Base-by-base conservation (phyloP, 2,329 filamentous ascomycete species). In the Tolypocladium endophyticum region DNA sequence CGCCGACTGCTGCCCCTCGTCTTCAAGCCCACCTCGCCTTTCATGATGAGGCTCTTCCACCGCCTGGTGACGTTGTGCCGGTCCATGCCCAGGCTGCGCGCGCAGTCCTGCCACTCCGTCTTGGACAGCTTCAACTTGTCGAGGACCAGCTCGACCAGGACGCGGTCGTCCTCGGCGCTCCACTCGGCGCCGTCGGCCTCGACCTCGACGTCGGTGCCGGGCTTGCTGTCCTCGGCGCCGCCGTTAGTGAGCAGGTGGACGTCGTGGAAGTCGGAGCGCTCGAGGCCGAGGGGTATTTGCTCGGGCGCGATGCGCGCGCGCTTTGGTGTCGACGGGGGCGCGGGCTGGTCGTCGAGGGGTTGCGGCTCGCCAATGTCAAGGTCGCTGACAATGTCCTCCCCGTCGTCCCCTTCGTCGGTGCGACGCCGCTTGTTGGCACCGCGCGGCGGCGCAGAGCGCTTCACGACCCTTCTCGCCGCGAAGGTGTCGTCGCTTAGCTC, bases 71-170 rank as follows among this genome's bases (percentile, higher is more conserved):
- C 75, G 61, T 78, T 81, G 60, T 78, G 75, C 57, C 81, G 76
- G 71, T 87, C 83, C 66, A 81, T 83, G 62, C 85, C 85, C 9
- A 88, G 74, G 64, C 77, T 84, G 61, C 83, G 77, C 52, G 85
- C 85, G 70, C 85, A 87, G 68, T 88, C 85, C 61, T 86, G 82
- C 85, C 85, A 87, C 60, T 88, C 84, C 57, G 79, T 77, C 71
- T 84, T 86, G 65, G 80, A 81, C 28, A 88, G 76, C 72, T 81
- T 82, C 59, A 88, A 76, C 74, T 87, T 87, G 69, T 86, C 84
- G 7, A 88, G 75, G 45, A 88, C 83, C 23, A 88, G 77, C 71
- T 87, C 84, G n/a, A 88, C 82, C 2, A 88, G 76, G 60, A 86
- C 76, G 60, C 83, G 77, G 69, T 88, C 85, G 62, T 88, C 84